These are phyloP conservation scores for Mucor sp. DNA, from an alignment of 371 early-diverging fungal genomes.

Conservation along the genomic window DNA sequence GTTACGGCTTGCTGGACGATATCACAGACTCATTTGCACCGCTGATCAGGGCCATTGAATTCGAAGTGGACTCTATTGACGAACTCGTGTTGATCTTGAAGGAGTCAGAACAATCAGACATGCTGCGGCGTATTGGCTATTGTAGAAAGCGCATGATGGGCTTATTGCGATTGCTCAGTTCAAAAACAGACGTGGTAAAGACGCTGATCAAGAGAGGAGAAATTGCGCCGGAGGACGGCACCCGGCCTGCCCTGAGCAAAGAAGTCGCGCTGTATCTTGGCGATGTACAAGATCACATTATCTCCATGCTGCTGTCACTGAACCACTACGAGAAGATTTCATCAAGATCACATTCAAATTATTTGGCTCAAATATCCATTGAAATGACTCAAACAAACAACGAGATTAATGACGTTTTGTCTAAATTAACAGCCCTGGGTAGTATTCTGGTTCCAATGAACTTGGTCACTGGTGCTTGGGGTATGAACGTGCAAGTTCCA, in stretches of 20 bases:
- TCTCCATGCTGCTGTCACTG: constrained; percentile 90
- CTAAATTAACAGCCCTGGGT: constrained; percentile 90
- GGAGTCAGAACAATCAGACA: constrained; percentile 86
- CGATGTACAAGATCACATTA: constrained; percentile 95
- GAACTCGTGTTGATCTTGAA: constrained; percentile 88
- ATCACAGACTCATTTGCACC: constrained; percentile 87
- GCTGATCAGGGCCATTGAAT: constrained; percentile 73
- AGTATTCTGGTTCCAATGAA: constrained; percentile 95
- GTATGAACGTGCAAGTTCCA: constrained; percentile 87
- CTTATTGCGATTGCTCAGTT: constrained; percentile 70
- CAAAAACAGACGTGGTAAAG: constrained; percentile 83
- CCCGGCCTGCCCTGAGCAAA: constrained; percentile 44
- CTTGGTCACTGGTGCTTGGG: constrained; percentile 91
- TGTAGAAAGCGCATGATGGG: constrained; percentile 81
- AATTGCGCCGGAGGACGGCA: constrained; percentile 44
- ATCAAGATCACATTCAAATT: constrained; percentile 91
- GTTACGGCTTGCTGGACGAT: constrained; percentile 86
- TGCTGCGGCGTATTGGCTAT: constrained; percentile 85
- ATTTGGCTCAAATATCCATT: constrained; percentile 94
- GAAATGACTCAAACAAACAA: constrained; percentile 96
- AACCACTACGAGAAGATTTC: constrained; percentile 91
- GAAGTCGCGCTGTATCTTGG: constrained; percentile 86
- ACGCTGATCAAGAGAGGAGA: constrained; percentile 77
- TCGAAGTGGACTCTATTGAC: constrained; percentile 92
- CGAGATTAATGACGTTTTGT: constrained; percentile 87